Evolutionary conservation across 495 filamentous ascomycete species (phyloP).

Genomic region (Xylaria curta): DNA sequence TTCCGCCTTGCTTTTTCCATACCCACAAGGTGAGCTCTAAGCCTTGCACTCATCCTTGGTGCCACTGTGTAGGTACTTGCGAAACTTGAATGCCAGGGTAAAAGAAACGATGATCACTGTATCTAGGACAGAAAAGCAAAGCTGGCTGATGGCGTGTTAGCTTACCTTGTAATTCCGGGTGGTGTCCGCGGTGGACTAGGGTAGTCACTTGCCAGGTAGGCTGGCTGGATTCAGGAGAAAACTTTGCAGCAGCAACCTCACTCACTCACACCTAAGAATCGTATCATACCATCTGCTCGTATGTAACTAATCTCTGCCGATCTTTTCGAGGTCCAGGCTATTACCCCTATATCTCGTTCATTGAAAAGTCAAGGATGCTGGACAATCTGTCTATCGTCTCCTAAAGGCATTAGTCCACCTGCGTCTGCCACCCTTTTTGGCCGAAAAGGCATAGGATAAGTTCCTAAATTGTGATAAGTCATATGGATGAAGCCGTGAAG

Average conservation of each 20-base stretch:
- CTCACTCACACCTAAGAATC: background rate
- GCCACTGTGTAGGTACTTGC: constrained; percentile 7
- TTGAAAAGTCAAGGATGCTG: background rate
- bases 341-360: background rate
- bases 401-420: too few species aligned
- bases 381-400: background rate
- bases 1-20: background rate
- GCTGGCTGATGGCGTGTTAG: background rate
- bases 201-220: background rate
- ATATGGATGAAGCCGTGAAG: background rate
- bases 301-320: background rate
- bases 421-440: too few species aligned
- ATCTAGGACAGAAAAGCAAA: background rate
- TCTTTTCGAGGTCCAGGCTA: background rate
- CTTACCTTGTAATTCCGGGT: constrained; percentile 12
- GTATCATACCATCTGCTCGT: background rate
- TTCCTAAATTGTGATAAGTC: background rate
- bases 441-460: too few species aligned
- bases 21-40: background rate
- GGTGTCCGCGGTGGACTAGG: background rate
- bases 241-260: background rate
- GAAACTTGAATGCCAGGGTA: background rate
- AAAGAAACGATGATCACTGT: background rate
- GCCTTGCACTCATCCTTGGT: background rate
- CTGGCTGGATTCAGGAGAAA: background rate